Conservation (phyloP, 1,139 yeast species). For the Zygosaccharomyces sapae region DNA sequence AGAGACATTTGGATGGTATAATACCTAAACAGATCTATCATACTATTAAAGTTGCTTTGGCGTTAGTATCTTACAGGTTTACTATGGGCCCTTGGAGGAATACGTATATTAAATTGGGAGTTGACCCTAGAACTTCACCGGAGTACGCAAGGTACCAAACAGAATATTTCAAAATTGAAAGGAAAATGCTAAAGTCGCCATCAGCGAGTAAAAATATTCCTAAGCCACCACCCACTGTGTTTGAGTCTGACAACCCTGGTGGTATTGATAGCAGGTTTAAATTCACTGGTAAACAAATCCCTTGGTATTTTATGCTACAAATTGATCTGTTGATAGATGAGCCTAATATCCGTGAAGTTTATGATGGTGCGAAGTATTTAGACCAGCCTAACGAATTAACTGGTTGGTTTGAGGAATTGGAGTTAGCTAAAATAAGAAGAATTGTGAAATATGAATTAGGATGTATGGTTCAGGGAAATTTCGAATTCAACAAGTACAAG, state of each 20-base stretch:
- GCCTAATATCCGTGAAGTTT: conserved; percentile 50
- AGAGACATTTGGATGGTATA: conserved; percentile 65
- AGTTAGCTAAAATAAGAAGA: conserved; percentile 60
- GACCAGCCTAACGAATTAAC: conserved; percentile 46
- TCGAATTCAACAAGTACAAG: conserved; percentile 43
- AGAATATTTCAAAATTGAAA: conserved; percentile 59
- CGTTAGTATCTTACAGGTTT: conserved; percentile 75
- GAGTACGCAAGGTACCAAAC: conserved; percentile 69
- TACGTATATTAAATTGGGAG: conserved; percentile 71
- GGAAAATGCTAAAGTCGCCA: conserved; percentile 29
- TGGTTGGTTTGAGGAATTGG: conserved; percentile 74
- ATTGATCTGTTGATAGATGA: conserved; percentile 74
- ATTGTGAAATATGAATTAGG: conserved; percentile 70
- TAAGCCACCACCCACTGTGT: conserved; percentile 36
- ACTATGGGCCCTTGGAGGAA: conserved; percentile 95
- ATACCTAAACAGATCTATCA: conserved; percentile 50
- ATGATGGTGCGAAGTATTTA: conserved; percentile 42
- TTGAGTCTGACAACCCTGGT: conserved; percentile 32
- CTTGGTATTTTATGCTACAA: conserved; percentile 69
- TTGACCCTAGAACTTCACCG: conserved; percentile 61
- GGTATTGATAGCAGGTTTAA: conserved; percentile 44
- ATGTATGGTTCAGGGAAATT: conserved; percentile 45
- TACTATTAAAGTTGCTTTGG: conserved; percentile 68
- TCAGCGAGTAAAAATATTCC: conserved; percentile 43
- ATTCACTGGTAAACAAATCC: conserved; percentile 70